phyloP scores from a whole-genome alignment of 2,329 filamentous ascomycete genomes.

The Lithohypha guttulata region DNA sequence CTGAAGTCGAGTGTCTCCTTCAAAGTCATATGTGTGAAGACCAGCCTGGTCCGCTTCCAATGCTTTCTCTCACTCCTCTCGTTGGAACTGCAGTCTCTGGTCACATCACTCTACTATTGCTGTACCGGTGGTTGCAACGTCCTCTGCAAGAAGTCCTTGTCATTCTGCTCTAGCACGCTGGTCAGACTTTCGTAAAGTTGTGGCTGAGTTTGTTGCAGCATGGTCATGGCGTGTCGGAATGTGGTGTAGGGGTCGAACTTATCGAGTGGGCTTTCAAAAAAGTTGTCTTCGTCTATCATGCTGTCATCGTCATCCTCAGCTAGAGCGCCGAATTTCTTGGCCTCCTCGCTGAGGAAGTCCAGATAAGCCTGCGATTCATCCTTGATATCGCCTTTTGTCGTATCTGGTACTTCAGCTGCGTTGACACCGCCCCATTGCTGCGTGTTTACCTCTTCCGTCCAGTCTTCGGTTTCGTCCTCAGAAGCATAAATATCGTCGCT shows the following conservation, averaged over 20 bases:
- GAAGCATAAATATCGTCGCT: conserved; percentile 62
- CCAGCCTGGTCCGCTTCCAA: too few species aligned
- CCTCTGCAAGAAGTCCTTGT: conserved; percentile 68
- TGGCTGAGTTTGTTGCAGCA: conserved; percentile 80
- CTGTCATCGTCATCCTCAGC: conserved; percentile 71
- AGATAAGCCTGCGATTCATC: conserved; percentile 92
- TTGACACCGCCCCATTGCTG: conserved; percentile 53
- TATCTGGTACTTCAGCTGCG: conserved; percentile 49
- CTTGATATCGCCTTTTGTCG: conserved; percentile 52
- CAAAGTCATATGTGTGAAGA: too few species aligned
- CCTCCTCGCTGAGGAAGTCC: conserved; percentile 91
- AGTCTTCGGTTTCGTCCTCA: conserved; percentile 67
- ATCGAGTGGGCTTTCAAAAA: conserved; percentile 88
- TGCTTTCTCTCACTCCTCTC: too few species aligned
- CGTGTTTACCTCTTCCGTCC: conserved; percentile 51
- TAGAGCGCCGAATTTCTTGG: conserved; percentile 69
- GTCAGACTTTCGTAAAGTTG: conserved; percentile 76
- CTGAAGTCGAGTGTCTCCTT: too few species aligned
- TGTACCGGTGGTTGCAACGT: conserved; percentile 47
- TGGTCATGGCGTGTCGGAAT: conserved; percentile 71
- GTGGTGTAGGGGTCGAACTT: conserved; percentile 89
- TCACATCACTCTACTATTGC: not conserved
- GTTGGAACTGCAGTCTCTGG: too few species aligned
- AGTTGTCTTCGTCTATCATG: conserved; percentile 79
- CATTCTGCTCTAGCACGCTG: conserved; percentile 64